Evolutionary conservation across 495 filamentous ascomycete genomes (phyloP), one percentile per base, ranked within the genome.

Genomic region (Sordaria brevicollis): DNA sequence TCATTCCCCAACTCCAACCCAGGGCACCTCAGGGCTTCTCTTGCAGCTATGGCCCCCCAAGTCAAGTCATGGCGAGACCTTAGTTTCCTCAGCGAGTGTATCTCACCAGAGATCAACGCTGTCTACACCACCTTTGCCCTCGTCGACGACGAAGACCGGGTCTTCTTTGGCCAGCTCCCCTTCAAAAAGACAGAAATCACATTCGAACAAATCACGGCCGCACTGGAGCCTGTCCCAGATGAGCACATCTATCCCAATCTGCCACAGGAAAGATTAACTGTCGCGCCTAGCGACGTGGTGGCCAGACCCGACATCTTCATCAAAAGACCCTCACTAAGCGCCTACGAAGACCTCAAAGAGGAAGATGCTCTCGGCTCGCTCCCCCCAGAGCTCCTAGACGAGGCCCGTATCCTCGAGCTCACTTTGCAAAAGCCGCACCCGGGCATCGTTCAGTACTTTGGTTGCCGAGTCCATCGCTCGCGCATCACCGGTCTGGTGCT

Each of bases 401-500:
- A 79, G 65, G 76, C 74, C 6, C 21, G 70, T 19, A 68, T 70
- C 13, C 62, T 77, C 36, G 67, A 77, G 33, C 21, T 57, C 31
- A 54, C 76, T 0, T 70, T 67, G 5, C 65, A 69, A 9, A 13
- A 3, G 5, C 79, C 79, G 21, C 77, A 82, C 68, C 79, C 76
- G 19, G 78, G 78, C 67, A 78, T 80, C 65, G 74, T 79, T 25
- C 69, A 69, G 43, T 80, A 79, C 68, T 77, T 78, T 57, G 76
- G 71, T 34, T 79, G 70, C 69, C 66, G 72, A 9, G 72, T 77
- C 69, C 74, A 66, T 35, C 35, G 71, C 35, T 76, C 76, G 68
- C 74, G 74, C 69, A 78, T 83, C 57, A 78, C 79, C 67, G 77
- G 78, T 6, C 65, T 80, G 36, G 79, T 79, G 62, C 77, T 82